These are phyloP conservation scores for Vitis vinifera DNA, from an alignment of 164 flowering plant species.

Conservation along the genomic window DNA sequence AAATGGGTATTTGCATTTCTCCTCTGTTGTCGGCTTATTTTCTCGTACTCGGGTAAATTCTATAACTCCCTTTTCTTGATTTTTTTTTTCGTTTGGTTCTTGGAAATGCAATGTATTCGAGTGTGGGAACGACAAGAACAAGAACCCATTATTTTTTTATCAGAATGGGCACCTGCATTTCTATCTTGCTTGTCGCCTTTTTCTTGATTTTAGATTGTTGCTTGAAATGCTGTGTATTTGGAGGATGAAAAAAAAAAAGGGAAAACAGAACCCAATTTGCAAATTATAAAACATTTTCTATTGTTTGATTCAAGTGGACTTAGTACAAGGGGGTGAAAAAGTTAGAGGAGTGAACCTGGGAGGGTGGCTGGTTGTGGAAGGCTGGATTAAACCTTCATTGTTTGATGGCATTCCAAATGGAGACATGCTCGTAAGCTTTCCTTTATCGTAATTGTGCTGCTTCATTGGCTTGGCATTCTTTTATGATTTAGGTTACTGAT, in stretches of 20 bases:
- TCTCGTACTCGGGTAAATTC: conserved; percentile 45
- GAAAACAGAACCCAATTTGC: not conserved
- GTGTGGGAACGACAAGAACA: too few relatives aligned
- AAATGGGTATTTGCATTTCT: conserved; percentile 51
- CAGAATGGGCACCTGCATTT: too few relatives aligned
- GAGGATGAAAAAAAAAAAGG: not conserved
- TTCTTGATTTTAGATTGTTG: not conserved
- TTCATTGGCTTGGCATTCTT: not conserved
- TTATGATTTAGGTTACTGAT: not conserved
- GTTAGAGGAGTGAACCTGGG: conserved; percentile 90
- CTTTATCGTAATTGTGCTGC: not conserved
- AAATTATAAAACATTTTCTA: not conserved
- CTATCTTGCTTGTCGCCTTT: too few relatives aligned
- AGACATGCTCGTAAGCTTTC: conserved; percentile 78
- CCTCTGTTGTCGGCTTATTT: conserved; percentile 37
- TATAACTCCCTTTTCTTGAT: not conserved
- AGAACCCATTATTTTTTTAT: too few relatives aligned
- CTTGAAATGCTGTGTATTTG: not conserved
- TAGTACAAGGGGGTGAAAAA: conserved; percentile 47
- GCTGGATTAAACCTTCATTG: conserved; percentile 90
- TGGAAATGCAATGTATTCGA: not conserved
- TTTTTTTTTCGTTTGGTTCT: not conserved
- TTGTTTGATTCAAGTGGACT: conserved; percentile 42
- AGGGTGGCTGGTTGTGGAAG: conserved; percentile 94
- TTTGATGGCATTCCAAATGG: conserved; percentile 84